A percentile compares a stretch with the other conserved stretches of the same genome.
Conservation (phyloP, 176 grass and related monocot genomes). For the Saccharum officinarum region DNA sequence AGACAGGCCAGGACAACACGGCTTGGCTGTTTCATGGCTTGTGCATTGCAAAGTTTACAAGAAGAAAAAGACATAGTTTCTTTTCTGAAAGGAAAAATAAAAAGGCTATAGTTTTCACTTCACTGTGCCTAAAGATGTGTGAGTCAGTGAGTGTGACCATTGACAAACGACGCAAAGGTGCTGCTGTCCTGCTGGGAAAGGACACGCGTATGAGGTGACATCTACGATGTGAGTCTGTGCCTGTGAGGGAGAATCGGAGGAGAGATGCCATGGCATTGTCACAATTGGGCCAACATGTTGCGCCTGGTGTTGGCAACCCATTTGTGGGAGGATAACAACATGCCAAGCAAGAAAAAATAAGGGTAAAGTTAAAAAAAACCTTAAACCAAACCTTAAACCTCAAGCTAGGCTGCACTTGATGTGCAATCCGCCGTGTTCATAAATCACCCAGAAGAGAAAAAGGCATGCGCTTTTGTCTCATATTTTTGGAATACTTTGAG, state of each 20-base stretch:
- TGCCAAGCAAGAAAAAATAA: neutral
- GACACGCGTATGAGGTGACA: constrained; percentile 33
- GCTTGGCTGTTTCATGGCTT: too few relatives aligned
- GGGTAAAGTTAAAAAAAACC: neutral
- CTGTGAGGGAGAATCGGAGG: neutral
- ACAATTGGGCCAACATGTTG: constrained; percentile 45
- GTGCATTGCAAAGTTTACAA: too few relatives aligned
- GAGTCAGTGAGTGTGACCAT: neutral
- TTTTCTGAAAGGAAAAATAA: neutral
- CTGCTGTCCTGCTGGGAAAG: constrained; percentile 13
- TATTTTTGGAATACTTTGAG: constrained; percentile 17
- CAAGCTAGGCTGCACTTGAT: neutral
- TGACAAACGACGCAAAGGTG: neutral
- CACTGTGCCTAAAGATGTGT: neutral
- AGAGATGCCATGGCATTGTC: constrained; percentile 48
- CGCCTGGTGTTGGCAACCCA: constrained; percentile 24
- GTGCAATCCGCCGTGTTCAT: neutral
- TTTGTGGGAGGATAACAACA: constrained; percentile 39
- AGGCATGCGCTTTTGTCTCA: neutral
- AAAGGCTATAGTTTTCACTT: neutral
- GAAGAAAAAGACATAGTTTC: too few relatives aligned
- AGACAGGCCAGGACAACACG: too few relatives aligned
- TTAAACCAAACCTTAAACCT: neutral
- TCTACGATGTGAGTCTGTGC: neutral
- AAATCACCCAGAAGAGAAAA: constrained; percentile 4